phyloP scores from a whole-genome alignment of 2,329 filamentous ascomycete species.

The Fusarium nematophilum region DNA sequence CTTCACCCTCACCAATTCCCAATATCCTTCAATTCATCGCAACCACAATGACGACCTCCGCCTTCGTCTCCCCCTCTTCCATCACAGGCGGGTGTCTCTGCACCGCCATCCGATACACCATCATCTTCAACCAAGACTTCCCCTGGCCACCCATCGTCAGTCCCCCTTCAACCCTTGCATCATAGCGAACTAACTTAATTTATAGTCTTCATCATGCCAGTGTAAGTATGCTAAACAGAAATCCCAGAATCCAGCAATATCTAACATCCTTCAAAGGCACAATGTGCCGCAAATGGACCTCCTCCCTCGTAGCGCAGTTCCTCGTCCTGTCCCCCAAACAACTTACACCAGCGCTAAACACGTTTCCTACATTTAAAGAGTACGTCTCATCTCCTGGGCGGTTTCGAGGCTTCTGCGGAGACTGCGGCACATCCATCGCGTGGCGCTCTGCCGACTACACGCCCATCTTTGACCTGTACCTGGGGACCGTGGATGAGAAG shows the following conservation, averaged over 20 bases:
- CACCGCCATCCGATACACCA: conserved; percentile 14
- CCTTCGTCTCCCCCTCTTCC: background rate
- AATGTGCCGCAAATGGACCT: conserved; percentile 32
- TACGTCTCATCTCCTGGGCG: conserved; percentile 16
- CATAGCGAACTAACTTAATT: background rate
- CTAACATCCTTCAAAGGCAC: conserved; percentile 16
- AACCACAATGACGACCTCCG: too few relatives aligned
- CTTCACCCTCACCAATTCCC: too few relatives aligned
- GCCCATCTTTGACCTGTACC: conserved; percentile 20
- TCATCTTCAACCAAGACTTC: conserved; percentile 10
- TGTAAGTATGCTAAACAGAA: conserved; percentile 6
- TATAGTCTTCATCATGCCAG: conserved; percentile 25
- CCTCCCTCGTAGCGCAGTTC: conserved; percentile 24
- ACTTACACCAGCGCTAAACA: conserved; percentile 1
- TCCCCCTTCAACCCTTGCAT: background rate
- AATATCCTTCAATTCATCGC: too few relatives aligned
- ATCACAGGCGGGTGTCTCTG: conserved; percentile 26
- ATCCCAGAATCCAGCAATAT: background rate
- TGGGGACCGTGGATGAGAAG: conserved; percentile 27
- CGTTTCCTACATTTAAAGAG: conserved; percentile 15
- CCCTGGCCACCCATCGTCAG: conserved; percentile 16
- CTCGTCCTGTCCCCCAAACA: conserved; percentile 16
- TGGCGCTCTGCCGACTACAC: conserved; percentile 24
- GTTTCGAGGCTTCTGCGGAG: conserved; percentile 21
- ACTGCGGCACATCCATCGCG: conserved; percentile 16